Evolutionary conservation across 1,284 basidiomycete species (phyloP).

Genomic region (Melanopsichium pennsylvanicum): DNA sequence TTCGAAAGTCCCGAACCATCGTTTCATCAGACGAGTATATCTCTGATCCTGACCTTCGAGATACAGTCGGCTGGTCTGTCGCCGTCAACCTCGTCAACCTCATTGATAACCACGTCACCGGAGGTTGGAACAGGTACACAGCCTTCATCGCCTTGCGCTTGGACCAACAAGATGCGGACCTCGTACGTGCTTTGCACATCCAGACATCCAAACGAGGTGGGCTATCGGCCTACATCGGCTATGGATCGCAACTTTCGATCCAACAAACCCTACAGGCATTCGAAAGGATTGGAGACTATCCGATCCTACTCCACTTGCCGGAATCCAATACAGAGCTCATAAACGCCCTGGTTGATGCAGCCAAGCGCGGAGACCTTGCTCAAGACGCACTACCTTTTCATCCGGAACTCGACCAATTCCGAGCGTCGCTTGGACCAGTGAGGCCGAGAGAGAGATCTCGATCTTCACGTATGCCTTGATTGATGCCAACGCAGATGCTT

Average conservation of each 20-base stretch:
- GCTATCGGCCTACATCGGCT: slow-evolving; percentile 10
- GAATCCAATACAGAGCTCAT: slow-evolving; percentile 6
- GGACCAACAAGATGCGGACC: slow-evolving; percentile 10
- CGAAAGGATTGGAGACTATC: neutral
- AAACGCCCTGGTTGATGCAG: slow-evolving; percentile 9
- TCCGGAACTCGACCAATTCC: slow-evolving; percentile 19
- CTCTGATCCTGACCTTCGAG: slow-evolving; percentile 11
- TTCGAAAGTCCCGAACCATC: neutral
- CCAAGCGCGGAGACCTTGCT: slow-evolving; percentile 9
- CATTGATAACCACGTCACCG: slow-evolving; percentile 3
- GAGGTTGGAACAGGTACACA: slow-evolving; percentile 28
- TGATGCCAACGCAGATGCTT: neutral
- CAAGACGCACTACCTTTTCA: slow-evolving; percentile 26
- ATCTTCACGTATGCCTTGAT: slow-evolving; percentile 25
- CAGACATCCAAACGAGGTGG: slow-evolving; percentile 13
- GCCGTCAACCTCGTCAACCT: slow-evolving; percentile 13
- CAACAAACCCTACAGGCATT: slow-evolving; percentile 5
- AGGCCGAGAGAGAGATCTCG: slow-evolving; percentile 7
- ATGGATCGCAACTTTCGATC: slow-evolving; percentile 9
- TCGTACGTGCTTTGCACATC: slow-evolving; percentile 5
- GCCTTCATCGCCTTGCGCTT: slow-evolving; percentile 16
- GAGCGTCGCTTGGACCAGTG: slow-evolving; percentile 17
- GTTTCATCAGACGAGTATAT: neutral
- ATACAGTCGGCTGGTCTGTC: slow-evolving; percentile 15
- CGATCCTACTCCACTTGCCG: slow-evolving; percentile 12